These are phyloP conservation scores for Candida ipomoeae DNA, from an alignment of 805 yeast genomes.

Conservation along the genomic window DNA sequence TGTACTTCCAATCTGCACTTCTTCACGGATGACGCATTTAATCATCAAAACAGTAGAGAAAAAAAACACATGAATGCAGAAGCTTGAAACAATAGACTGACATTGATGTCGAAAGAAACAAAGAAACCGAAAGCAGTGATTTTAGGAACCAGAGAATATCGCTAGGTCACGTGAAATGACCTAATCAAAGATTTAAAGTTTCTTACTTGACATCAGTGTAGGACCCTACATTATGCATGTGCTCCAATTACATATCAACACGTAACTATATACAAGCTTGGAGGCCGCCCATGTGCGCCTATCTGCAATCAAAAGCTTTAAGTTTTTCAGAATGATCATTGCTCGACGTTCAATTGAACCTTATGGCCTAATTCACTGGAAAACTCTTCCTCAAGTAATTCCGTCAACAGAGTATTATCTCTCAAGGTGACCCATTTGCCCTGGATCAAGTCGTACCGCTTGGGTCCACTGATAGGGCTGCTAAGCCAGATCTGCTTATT, in stretches of 20 bases:
- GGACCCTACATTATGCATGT: too few relatives aligned
- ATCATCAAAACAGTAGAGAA: too few relatives aligned
- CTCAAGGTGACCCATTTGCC: slow-evolving; percentile 79
- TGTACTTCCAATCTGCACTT: too few relatives aligned
- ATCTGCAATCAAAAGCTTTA: background rate
- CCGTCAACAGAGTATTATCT: slow-evolving; percentile 44
- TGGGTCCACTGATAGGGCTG: slow-evolving; percentile 92
- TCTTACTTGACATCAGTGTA: too few relatives aligned
- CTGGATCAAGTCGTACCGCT: slow-evolving; percentile 59
- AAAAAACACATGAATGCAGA: too few relatives aligned
- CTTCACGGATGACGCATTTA: too few relatives aligned
- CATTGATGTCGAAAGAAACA: too few relatives aligned
- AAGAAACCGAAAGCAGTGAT: too few relatives aligned
- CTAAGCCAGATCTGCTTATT: slow-evolving; percentile 95
- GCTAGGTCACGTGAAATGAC: too few relatives aligned
- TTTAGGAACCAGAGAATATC: too few relatives aligned
- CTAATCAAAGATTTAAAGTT: too few relatives aligned
- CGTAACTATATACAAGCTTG: background rate
- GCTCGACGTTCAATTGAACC: slow-evolving; percentile 14
- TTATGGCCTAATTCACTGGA: slow-evolving; percentile 23
- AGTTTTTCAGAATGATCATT: background rate
- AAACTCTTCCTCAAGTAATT: slow-evolving; percentile 31
- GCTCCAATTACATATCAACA: background rate
- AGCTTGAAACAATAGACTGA: too few relatives aligned
- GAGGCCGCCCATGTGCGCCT: background rate